Evolutionary conservation across 352 stramenopile genomes (phyloP).

Genomic region (Aphanomyces stellatus): DNA sequence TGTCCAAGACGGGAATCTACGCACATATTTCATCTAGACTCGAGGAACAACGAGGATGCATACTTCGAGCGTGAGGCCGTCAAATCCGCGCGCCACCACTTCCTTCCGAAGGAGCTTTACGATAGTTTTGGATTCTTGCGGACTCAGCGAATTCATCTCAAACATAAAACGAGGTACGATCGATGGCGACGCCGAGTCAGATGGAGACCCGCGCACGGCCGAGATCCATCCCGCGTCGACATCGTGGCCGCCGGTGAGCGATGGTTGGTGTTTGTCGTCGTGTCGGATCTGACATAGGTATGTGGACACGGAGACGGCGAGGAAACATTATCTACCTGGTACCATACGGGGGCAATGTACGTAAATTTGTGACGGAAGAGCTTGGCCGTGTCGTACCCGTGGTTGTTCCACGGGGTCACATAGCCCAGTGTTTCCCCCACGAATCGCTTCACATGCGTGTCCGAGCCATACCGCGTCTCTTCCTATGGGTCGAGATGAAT

Average conservation of each 20-base stretch:
- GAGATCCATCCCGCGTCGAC: conserved; percentile 52
- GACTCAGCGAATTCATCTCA: conserved; percentile 52
- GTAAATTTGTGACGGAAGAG: conserved; percentile 63
- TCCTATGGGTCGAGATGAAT: background rate
- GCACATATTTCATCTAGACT: background rate
- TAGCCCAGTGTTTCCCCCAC: conserved; percentile 55
- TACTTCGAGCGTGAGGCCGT: conserved; percentile 65
- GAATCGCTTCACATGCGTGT: conserved; percentile 32
- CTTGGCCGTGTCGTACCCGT: conserved; percentile 65
- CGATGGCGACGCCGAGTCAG: conserved; percentile 24
- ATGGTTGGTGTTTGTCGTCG: conserved; percentile 32
- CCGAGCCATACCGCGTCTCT: background rate
- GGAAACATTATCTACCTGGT: conserved; percentile 38
- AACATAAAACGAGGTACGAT: conserved; percentile 73
- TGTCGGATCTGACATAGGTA: conserved; percentile 24
- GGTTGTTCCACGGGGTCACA: conserved; percentile 74
- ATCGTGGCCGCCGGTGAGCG: conserved; percentile 62
- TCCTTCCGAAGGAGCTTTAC: conserved; percentile 40
- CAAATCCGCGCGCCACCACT: conserved; percentile 34
- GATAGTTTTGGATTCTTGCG: conserved; percentile 45
- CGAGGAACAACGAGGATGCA: background rate
- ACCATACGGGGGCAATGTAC: conserved; percentile 73
- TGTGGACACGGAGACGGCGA: background rate
- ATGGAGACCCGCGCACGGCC: conserved; percentile 28
- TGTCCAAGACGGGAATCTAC: conserved; percentile 43